Percentiles rank a stretch among this genome's conserved stretches.
phyloP scores from a whole-genome alignment of 257 asterid genomes.

The Lithospermum erythrorhizon region DNA sequence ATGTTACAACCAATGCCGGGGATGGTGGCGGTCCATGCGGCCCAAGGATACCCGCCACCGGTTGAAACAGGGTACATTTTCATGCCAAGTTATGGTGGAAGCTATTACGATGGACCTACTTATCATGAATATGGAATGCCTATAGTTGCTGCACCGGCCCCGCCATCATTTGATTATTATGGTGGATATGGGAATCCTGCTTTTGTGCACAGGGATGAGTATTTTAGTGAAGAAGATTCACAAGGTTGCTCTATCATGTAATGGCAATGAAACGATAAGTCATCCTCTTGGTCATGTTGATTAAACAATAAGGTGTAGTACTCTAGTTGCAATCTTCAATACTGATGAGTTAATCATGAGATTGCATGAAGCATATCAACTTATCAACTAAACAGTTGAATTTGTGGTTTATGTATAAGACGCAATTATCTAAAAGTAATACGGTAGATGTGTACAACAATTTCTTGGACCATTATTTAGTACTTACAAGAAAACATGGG shows the following conservation, averaged over 20 bases:
- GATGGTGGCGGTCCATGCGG: constrained; percentile 15
- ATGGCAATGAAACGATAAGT: not conserved
- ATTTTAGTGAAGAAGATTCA: constrained; percentile 45
- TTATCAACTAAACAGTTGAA: too few relatives aligned
- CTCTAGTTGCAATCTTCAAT: too few relatives aligned
- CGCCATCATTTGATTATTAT: constrained; percentile 20
- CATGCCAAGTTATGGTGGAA: constrained; percentile 30
- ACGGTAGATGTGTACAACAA: too few relatives aligned
- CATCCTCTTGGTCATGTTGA: too few relatives aligned
- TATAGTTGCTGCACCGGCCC: constrained; percentile 25
- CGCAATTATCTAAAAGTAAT: too few relatives aligned
- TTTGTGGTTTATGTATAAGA: too few relatives aligned
- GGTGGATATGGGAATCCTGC: constrained; percentile 14
- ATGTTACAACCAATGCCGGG: constrained; percentile 7
- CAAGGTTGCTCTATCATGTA: constrained; percentile 46
- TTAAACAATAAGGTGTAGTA: too few relatives aligned
- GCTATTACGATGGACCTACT: constrained; percentile 38
- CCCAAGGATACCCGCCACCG: constrained; percentile 26
- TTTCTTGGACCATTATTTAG: too few relatives aligned
- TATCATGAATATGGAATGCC: constrained; percentile 32
- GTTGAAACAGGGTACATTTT: constrained; percentile 23
- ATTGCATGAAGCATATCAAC: too few relatives aligned
- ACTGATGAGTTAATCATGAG: too few relatives aligned
- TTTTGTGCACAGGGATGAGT: constrained; percentile 25
- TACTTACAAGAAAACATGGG: too few relatives aligned